Evolutionary conservation across 164 flowering plant genomes (phyloP), one percentile per base, ranked within the genome.

Genomic region (Chloranthus sessilifolius): DNA sequence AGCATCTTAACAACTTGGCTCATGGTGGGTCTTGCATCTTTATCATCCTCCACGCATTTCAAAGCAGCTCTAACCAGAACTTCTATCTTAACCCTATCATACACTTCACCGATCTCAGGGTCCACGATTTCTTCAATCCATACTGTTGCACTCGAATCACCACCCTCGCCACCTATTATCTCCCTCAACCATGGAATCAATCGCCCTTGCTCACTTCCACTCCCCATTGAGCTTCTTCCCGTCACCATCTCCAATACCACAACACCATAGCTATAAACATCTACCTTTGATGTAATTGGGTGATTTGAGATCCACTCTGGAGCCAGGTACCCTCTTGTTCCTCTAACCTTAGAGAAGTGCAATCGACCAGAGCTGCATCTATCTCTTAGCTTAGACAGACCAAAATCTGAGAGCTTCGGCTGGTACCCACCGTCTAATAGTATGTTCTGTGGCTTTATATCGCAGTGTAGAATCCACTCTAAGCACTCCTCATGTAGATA

Each of bases 291-390:
- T 0, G 76, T 65, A 4, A 75, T 72, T 0, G 69, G 63, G 0
- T 51, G 66, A 45, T 52, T 63, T 14, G 47, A 39, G 16, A 62
- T 43, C 80, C 76, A 75, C 33, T 75, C 80, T 0, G 76, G 80
- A 4, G 80, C 76, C 66, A 75, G 68, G 36, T 75, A 75, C 0
- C 76, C 80, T 16, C 70, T 57, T 0, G 74, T 75, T n/a, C 76
- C 76, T 48, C 79, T 53, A n/a, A 71, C 37, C 33, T 33, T 52
- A 1, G 74, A 66, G 31, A 75, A 62, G n/a, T n/a, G n/a, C n/a
- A n/a, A n/a, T n/a, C n/a, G n/a, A n/a, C n/a, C n/a, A n/a, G n/a
- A n/a, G 25, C 34, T 31, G 8, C 53, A 55, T 31, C 54, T 40
- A 10, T 60, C 39, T 4, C 33, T 16, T 1, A 66, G 43, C 44